These are phyloP conservation scores for Cryptococcus sp. DNA, from an alignment of 1,284 basidiomycete genomes.

Conservation along the genomic window DNA sequence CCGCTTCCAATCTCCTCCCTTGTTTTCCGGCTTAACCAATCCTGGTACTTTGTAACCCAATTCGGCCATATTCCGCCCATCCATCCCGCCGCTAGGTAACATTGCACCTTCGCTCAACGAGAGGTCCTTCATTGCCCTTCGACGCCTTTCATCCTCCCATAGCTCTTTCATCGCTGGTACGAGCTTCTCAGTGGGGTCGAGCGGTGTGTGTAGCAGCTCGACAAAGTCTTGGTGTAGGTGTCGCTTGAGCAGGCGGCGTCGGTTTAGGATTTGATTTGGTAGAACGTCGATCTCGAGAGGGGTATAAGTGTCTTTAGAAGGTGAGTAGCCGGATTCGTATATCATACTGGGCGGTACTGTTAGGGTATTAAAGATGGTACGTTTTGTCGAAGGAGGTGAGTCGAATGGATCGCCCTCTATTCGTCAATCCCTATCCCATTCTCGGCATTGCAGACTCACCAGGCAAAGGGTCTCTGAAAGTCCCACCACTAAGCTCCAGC, in stretches of 20 bases:
- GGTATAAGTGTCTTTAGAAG: conserved; percentile 62
- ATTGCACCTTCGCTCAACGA: conserved; percentile 33
- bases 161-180: conserved; percentile 84
- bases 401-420: conserved; percentile 36
- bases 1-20: conserved; percentile 47
- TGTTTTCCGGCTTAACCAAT: conserved; percentile 24
- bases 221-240: conserved; percentile 69
- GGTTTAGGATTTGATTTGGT: conserved; percentile 80
- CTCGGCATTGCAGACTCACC: conserved; percentile 28
- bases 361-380: conserved; percentile 26
- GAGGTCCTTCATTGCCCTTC: conserved; percentile 60
- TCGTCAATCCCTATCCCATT: too few relatives aligned
- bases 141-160: conserved; percentile 86
- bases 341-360: conserved; percentile 34
- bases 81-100: conserved; percentile 44
- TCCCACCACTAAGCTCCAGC: conserved; percentile 59
- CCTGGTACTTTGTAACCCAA: conserved; percentile 37
- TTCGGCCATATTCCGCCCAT: conserved; percentile 36
- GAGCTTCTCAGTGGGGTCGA: conserved; percentile 64
- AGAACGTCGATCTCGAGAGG: conserved; percentile 78
- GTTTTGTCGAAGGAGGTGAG: conserved; percentile 13
- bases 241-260: conserved; percentile 62
- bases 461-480: conserved; percentile 53
- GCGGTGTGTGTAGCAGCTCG: conserved; percentile 55
- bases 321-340: conserved; percentile 50